Evolutionary conservation across 1,284 basidiomycete genomes (phyloP).

Genomic region (Thelephora terrestris): DNA sequence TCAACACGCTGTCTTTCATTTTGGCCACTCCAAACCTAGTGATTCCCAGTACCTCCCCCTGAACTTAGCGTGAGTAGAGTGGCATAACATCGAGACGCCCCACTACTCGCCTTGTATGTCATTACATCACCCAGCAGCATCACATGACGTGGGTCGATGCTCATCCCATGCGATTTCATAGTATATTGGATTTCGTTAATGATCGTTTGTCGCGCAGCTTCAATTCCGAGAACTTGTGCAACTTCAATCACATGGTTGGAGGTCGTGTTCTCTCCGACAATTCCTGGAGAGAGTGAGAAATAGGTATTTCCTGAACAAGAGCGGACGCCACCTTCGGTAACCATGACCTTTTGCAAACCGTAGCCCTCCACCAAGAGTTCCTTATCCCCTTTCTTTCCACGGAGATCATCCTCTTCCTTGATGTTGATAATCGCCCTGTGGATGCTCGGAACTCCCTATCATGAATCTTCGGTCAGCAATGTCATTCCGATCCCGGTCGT

Average conservation of each 20-base stretch:
- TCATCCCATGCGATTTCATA: conserved; percentile 97
- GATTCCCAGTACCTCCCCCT: conserved; percentile 97
- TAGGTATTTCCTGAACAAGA: not conserved
- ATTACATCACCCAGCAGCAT: conserved; percentile 99
- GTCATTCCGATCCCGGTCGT: not conserved
- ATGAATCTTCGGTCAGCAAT: not conserved
- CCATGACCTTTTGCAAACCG: conserved; percentile 97
- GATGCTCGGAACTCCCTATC: conserved; percentile 76
- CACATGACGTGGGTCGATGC: conserved; percentile 96
- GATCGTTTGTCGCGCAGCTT: conserved; percentile 91
- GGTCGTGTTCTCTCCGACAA: conserved; percentile 85
- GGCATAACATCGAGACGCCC: not conserved
- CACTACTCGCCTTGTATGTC: conserved; percentile 77
- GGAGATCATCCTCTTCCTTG: conserved; percentile 70
- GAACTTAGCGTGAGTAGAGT: not conserved
- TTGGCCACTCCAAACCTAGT: conserved; percentile 99
- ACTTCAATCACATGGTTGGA: conserved; percentile 99
- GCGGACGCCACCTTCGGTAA: conserved; percentile 69
- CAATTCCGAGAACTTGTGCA: conserved; percentile 90
- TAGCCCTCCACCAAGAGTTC: conserved; percentile 93
- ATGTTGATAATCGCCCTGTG: conserved; percentile 90
- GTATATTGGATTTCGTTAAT: conserved; percentile 97
- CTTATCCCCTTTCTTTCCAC: conserved; percentile 75
- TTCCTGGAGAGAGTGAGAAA: conserved; percentile 40
- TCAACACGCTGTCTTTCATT: conserved; percentile 99